phyloP scores from a whole-genome alignment of 1,284 basidiomycete species.

The Mycena citricolor region DNA sequence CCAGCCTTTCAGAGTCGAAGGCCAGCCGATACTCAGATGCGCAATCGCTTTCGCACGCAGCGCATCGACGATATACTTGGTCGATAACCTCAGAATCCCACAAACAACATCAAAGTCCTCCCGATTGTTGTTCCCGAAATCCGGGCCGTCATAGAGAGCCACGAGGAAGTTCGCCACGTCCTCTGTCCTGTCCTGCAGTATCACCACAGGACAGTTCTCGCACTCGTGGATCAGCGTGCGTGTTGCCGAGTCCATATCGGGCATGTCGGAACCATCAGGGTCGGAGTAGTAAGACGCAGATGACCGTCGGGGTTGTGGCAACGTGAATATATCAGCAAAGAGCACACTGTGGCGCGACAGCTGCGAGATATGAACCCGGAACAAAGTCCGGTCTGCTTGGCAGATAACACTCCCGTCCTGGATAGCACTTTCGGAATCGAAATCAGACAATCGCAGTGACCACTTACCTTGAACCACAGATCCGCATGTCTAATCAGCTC shows the following conservation, averaged over 20 bases:
- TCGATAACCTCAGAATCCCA: conserved; percentile 7
- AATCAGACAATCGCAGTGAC: no score
- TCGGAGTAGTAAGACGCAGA: no score
- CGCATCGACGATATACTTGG: conserved; percentile 9
- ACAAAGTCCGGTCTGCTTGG: conserved; percentile 59
- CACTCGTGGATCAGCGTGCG: conserved; percentile 24
- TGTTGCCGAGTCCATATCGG: no score
- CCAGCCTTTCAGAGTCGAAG: conserved; percentile 1
- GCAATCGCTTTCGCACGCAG: conserved; percentile 2
- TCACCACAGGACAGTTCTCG: conserved; percentile 52
- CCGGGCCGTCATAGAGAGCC: conserved; percentile 7
- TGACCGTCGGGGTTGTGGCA: conserved; percentile 53
- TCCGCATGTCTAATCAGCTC: conserved; percentile 49
- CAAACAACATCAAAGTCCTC: conserved; percentile 4
- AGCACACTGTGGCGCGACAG: conserved; percentile 64
- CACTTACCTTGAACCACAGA: conserved; percentile 61
- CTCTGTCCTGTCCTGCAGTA: conserved; percentile 62
- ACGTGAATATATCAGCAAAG: conserved; percentile 69
- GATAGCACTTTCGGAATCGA: no score
- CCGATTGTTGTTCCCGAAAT: not conserved
- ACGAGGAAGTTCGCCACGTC: conserved; percentile 8
- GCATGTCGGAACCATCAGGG: conserved; percentile 12
- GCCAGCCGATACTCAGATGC: conserved; percentile 3
- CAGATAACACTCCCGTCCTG: conserved; percentile 73
- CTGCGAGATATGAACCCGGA: conserved; percentile 71